Evolutionary conservation across 495 filamentous ascomycete species (phyloP).

Genomic region (Hapsidospora chrysogenum): DNA sequence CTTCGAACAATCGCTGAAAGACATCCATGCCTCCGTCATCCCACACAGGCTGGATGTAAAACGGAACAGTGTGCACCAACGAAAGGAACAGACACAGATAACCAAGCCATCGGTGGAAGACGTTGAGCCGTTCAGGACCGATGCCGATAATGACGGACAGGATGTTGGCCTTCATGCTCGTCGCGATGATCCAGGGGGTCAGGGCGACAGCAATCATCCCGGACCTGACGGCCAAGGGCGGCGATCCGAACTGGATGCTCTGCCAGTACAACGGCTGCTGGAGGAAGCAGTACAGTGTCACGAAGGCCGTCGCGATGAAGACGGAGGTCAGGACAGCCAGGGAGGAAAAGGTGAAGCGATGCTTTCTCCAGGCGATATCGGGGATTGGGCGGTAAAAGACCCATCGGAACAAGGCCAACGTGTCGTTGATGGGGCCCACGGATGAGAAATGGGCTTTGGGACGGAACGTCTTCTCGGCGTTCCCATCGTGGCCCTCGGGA

Average conservation of each 20-base stretch:
- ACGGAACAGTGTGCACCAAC: conserved; percentile 72
- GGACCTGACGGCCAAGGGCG: conserved; percentile 73
- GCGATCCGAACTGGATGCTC: conserved; percentile 70
- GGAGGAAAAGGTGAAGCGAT: conserved; percentile 59
- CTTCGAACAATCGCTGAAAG: conserved; percentile 47
- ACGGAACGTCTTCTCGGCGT: conserved; percentile 35
- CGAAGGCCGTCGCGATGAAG: conserved; percentile 46
- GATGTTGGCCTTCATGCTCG: conserved; percentile 82
- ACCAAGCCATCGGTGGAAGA: conserved; percentile 85
- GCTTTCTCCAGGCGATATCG: conserved; percentile 40
- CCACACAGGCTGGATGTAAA: conserved; percentile 77
- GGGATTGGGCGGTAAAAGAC: conserved; percentile 76
- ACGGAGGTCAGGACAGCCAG: conserved; percentile 50
- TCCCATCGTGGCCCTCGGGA: conserved; percentile 32
- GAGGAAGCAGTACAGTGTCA: conserved; percentile 65
- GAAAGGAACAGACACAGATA: conserved; percentile 74
- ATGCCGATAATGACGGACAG: conserved; percentile 78
- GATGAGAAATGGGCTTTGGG: conserved; percentile 54
- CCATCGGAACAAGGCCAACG: conserved; percentile 62
- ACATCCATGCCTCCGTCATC: conserved; percentile 51
- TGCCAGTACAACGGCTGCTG: conserved; percentile 74
- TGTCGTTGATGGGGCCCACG: conserved; percentile 53
- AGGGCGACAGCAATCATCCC: conserved; percentile 91
- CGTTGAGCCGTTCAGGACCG: conserved; percentile 80
- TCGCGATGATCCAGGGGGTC: conserved; percentile 84